Evolutionary conservation across 2,329 filamentous ascomycete genomes (phyloP), one percentile per base, ranked within the genome.

Genomic region (Diplocarpon rosae): DNA sequence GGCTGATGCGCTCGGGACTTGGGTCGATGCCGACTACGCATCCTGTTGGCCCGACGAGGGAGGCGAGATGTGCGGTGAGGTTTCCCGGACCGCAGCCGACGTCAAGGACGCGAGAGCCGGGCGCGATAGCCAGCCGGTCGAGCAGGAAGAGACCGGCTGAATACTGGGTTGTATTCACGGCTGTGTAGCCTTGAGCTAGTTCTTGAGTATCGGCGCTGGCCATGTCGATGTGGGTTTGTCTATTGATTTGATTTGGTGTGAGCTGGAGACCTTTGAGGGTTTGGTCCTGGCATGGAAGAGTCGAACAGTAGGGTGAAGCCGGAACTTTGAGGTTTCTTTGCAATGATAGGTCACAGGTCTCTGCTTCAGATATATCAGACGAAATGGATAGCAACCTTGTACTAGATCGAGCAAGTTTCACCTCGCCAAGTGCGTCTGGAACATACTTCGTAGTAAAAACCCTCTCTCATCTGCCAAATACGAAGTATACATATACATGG

Each of bases 51-150:
- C 40, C 34, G 13, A 48, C 24, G 1, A 46, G 28, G 7, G 38
- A 24, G 8, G 42, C 35, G 2, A 50, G 36, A 16, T 48, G 29
- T 5, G 52, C 17, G 5, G 59, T 61, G 28, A 63, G 50, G 27
- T 62, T 59, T 5, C 62, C 62, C 1, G 62, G 59, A 10, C 62
- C 62, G 47, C 60, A 63, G 14, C 62, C 62, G 27, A 62, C 56
- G 36, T 64, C 62, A 9, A 64, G 57, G 30, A 64, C 53, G 14
- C 14, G 37, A 2, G 27, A 39, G 15, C 42, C 37, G 15, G 39
- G 16, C 0, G 30, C 29, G 11, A 36, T 41, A 10, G 29, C 14
- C 2, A 50, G 42, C 24, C 16, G 33, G 16, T 41, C 15, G 29
- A 50, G 32, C n/a, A 50, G 42, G 38, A 43, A 43, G 10, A 42